Base-by-base conservation (phyloP, 2,329 filamentous ascomycete species). In the Cordyceps fumosorosea region DNA sequence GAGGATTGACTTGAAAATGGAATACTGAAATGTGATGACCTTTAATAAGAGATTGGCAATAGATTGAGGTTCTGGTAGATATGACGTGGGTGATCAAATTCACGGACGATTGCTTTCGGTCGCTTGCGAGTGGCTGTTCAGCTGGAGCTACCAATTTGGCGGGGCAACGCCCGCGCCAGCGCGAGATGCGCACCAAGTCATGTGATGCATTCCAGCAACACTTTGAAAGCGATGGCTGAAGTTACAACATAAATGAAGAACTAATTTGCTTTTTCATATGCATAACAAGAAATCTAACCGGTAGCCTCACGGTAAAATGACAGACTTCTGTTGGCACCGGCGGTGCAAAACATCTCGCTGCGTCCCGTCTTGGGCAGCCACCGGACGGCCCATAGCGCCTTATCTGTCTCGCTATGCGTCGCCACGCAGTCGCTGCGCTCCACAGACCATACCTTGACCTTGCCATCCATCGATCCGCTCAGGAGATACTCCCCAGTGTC, bases 381-480 rank as follows among this genome's bases (percentile, higher is more conserved):
- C 70, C 86, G 88, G 32, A 93, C 90, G 60, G 86, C 85, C 89
- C 93, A 97, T 3, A 98, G 72, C 0, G 87, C 84, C 75, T 90
- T 89, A 66, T 93, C 93, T 6, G 90, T 92, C 77, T 98, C 93
- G 63, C 89, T 93, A 72, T 96, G 91, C 11, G 95, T 99, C 14
- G 93, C 92, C 51, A 99, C 95, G 72, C 95, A 98, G 5, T 82
- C 81, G 62, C 86, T 84, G 40, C 87, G 84, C 69, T 96, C 92
- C 63, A 97, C 84, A 34, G 91, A 93, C 95, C 95, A 99, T 34
- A 98, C 90, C 76, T 96, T 97, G 64, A 90, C 91, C 75, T 96
- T 97, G 44, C 95, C 93, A 71, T 98, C 93, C 73, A 96, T 91
- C 1, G 89, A 87, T 54, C 91, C 91, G 70, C 89, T 96, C 3